Conservation (phyloP, 345 rosid genomes). For the Ailanthus altissimus region DNA sequence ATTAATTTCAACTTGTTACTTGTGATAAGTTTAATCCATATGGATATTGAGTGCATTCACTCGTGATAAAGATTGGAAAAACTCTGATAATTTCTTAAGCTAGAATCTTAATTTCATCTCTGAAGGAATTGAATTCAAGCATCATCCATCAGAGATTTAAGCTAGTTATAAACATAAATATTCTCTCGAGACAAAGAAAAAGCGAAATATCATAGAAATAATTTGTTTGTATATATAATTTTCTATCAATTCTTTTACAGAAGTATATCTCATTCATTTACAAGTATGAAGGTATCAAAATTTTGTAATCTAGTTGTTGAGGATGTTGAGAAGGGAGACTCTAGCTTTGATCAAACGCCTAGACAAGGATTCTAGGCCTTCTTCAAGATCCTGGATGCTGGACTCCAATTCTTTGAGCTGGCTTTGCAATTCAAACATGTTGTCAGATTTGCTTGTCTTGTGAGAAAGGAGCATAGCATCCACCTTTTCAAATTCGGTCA, state of each 20-base stretch:
- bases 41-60: not conserved
- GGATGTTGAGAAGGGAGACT: constrained; percentile 47
- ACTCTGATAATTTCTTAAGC: not conserved
- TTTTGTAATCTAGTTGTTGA: constrained; percentile 20
- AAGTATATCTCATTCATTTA: not conserved
- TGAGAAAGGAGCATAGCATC: constrained; percentile 24
- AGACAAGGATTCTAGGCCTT: constrained; percentile 40
- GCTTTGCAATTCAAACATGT: constrained; percentile 22
- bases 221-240: not conserved
- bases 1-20: not conserved
- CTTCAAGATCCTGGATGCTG: constrained; percentile 53
- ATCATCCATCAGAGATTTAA: no score
- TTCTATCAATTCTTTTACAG: not conserved
- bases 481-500: constrained; percentile 35
- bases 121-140: not conserved
- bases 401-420: constrained; percentile 34
- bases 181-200: not conserved
- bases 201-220: not conserved
- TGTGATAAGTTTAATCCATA: not conserved
- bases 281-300: not conserved
- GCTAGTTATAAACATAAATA: not conserved
- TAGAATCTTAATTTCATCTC: not conserved
- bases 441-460: constrained; percentile 17
- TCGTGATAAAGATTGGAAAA: not conserved
- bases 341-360: constrained; percentile 46